Conservation (phyloP, 2,329 filamentous ascomycete genomes). For the Colletotrichum sp. region DNA sequence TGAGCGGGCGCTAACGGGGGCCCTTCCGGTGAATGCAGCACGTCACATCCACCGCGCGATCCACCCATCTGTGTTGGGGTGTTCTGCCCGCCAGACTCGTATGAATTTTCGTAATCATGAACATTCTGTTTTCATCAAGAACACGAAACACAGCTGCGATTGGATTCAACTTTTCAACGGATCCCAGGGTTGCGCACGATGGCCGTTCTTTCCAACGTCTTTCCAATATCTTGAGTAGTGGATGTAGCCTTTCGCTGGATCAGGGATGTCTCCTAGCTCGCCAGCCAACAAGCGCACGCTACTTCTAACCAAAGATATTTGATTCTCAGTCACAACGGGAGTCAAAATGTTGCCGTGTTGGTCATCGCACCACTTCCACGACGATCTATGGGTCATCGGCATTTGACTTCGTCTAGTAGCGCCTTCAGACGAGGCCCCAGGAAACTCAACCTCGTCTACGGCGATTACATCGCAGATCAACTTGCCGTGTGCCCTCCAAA, state of each 20-base stretch:
- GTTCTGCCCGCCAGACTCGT: not conserved
- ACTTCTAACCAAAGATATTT: no score
- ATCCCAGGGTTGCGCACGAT: accelerated
- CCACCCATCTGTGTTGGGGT: not conserved
- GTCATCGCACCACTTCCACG: not conserved
- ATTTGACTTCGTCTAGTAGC: not conserved
- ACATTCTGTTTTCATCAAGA: not conserved
- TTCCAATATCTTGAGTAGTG: not conserved
- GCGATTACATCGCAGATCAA: not conserved
- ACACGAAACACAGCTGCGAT: no score
- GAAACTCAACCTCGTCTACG: not conserved
- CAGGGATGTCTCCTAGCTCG: accelerated
- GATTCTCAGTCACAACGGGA: not conserved
- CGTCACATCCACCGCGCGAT: not conserved
- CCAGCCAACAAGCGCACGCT: accelerated
- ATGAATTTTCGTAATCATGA: not conserved
- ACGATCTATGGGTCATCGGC: not conserved
- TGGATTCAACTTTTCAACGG: no score
- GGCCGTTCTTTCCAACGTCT: not conserved
- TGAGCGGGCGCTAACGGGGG: not conserved
- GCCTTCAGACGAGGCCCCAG: not conserved
- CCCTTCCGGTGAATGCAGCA: not conserved
- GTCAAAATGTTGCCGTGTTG: not conserved
- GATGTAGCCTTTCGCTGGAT: not conserved
- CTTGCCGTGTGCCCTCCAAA: not conserved